These are phyloP conservation scores for Aspergillus udagawae DNA, from an alignment of 2,329 filamentous ascomycete genomes.

Conservation along the genomic window DNA sequence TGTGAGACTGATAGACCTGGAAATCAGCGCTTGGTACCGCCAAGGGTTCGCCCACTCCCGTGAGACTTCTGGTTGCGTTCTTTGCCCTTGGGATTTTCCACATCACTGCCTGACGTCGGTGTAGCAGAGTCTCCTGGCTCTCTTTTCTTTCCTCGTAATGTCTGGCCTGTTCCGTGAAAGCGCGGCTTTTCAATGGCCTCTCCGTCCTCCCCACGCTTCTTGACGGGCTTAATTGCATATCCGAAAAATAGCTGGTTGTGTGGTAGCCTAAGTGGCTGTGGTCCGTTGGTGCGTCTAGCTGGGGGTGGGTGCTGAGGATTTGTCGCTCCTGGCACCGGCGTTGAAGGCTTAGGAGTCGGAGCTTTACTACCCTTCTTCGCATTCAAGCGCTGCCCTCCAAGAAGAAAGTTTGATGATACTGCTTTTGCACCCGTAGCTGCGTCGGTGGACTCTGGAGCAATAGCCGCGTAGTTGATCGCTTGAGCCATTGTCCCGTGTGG, in stretches of 20 bases:
- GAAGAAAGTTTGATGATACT: conserved; percentile 71
- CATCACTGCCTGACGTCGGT: conserved; percentile 35
- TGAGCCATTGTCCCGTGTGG: conserved; percentile 92
- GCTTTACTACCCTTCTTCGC: conserved; percentile 77
- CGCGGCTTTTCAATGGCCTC: conserved; percentile 64
- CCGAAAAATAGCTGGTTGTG: conserved; percentile 95
- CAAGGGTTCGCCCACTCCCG: conserved; percentile 17
- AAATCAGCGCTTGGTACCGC: conserved; percentile 4
- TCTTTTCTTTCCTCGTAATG: conserved; percentile 72
- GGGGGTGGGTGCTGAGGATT: conserved; percentile 44
- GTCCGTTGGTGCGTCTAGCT: conserved; percentile 63
- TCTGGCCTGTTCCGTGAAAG: conserved; percentile 83
- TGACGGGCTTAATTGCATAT: conserved; percentile 85
- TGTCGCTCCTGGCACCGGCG: conserved; percentile 61
- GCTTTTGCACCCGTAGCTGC: conserved; percentile 60
- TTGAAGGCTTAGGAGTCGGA: conserved; percentile 67
- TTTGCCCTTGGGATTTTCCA: conserved; percentile 22
- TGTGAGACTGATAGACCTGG: neutral
- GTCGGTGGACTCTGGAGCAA: conserved; percentile 71
- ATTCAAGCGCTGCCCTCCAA: conserved; percentile 75
- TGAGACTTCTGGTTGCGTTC: conserved; percentile 10
- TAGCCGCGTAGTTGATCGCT: conserved; percentile 91
- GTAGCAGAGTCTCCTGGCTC: conserved; percentile 32
- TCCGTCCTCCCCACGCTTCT: conserved; percentile 65
- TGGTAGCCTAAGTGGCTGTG: conserved; percentile 77